Evolutionary conservation across 805 yeast genomes (phyloP), one percentile per base, ranked within the genome.

Genomic region (Lachancea meyersii): DNA sequence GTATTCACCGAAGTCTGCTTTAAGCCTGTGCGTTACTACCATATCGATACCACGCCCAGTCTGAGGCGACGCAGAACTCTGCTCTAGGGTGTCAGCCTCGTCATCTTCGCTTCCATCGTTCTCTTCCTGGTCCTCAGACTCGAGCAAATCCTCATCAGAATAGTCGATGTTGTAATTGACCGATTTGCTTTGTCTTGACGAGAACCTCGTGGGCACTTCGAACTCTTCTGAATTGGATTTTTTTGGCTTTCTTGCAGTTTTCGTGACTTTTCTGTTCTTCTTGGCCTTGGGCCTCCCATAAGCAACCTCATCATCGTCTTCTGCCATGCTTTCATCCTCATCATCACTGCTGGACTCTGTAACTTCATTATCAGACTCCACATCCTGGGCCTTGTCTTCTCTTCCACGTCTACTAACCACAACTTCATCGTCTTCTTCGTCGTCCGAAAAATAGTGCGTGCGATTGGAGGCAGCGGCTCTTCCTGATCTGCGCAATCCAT

Each of bases 111-210:
- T 14, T 11, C 51, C 51, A 0, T 40, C 47, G 14, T 54, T 61
- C 14, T 31, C 33, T 2, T 30, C 43, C 16, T 53, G 52, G 20
- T n/a, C 32, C 17, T 49, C 65, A 7, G 67, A 62, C 23, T 55
- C 71, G 54, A 71, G 52, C 22, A 70, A 60, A 44, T 69, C 73
- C 28, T 65, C 72, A 38, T 70, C 66, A 6, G 79, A 83, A 26
- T 73, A 73, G 47, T 86, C 95, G 21, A 84, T 77, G 31, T 75
- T 79, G 58, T 89, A 89, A 59, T 86, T 87, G 33, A 89, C 79
- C n/a, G 72, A 69, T 48, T 69, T 77, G 42, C 55, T 61, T 50
- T 71, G 75, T 60, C 97, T 74, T 2, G 89, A 74, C 14, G 94
- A 83, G 52, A 87, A 86, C 46, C 97, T 72, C 13, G 85, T 67